Percentiles rank a stretch among this genome's conserved stretches.
These are phyloP conservation scores for Lycium barbarum DNA, from an alignment of 257 asterid genomes.

Conservation along the genomic window DNA sequence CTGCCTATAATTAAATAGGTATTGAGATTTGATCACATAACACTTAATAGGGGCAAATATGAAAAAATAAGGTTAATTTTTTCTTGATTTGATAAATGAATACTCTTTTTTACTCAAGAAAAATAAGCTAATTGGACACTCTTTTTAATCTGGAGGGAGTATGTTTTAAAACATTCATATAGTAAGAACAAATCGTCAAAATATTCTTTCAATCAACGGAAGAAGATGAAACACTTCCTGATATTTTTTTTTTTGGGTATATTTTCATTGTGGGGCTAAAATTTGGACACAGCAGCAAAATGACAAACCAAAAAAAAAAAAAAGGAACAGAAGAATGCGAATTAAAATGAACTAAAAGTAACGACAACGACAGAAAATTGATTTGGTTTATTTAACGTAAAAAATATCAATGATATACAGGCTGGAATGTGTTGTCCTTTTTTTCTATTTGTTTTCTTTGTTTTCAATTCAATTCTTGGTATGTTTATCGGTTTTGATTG, in stretches of 20 bases:
- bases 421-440: background rate
- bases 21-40: no score
- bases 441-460: background rate
- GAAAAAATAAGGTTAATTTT: no score
- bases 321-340: background rate
- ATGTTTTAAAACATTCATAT: no score
- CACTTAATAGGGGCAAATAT: no score
- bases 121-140: no score
- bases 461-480: background rate
- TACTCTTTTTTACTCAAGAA: no score
- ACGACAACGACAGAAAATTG: background rate
- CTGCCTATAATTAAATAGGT: no score
- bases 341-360: background rate
- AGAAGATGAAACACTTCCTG: no score
- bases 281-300: background rate
- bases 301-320: background rate
- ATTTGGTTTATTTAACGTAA: background rate
- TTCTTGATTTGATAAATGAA: no score
- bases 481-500: background rate
- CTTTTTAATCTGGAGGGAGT: no score
- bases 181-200: no score
- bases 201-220: no score
- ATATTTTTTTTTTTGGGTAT: background rate
- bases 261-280: background rate
- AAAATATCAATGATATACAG: slow-evolving; percentile 11